Evolutionary conservation across 257 asterid genomes (phyloP).

Genomic region (Solanum peruvianum): DNA sequence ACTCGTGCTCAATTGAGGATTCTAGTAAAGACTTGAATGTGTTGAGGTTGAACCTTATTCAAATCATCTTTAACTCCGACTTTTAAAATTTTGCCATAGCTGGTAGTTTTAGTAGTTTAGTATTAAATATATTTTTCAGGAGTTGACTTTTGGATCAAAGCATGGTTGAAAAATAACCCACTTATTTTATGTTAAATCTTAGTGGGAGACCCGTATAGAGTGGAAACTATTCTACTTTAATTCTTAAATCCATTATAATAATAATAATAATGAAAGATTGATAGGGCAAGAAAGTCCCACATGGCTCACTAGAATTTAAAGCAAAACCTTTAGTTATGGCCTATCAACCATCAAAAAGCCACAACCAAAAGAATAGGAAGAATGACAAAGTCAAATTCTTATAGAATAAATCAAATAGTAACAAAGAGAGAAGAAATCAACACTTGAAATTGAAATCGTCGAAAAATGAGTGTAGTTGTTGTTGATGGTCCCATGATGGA

Average conservation of each 20-base stretch:
- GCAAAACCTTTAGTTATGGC: neutral
- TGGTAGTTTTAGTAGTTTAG: too few species aligned
- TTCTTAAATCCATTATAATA: neutral
- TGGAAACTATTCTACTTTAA: neutral
- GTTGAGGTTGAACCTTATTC: too few species aligned
- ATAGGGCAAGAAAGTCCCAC: neutral
- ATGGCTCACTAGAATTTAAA: neutral
- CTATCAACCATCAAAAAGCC: neutral
- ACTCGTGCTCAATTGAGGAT: too few species aligned
- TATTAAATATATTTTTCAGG: neutral
- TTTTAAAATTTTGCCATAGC: neutral
- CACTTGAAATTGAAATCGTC: neutral
- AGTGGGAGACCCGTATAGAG: neutral
- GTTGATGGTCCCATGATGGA: conserved; percentile 35
- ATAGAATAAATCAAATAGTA: neutral
- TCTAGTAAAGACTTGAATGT: too few species aligned
- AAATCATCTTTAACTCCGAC: too few species aligned
- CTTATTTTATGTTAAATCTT: neutral
- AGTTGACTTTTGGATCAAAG: neutral
- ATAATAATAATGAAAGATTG: neutral
- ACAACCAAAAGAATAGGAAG: neutral
- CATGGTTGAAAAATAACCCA: neutral
- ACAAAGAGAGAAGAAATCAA: neutral
- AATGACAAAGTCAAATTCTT: neutral
- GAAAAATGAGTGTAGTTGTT: conserved; percentile 37